Evolutionary conservation across 257 asterid genomes (phyloP).

Genomic region (Nicotiana noctiflora): DNA sequence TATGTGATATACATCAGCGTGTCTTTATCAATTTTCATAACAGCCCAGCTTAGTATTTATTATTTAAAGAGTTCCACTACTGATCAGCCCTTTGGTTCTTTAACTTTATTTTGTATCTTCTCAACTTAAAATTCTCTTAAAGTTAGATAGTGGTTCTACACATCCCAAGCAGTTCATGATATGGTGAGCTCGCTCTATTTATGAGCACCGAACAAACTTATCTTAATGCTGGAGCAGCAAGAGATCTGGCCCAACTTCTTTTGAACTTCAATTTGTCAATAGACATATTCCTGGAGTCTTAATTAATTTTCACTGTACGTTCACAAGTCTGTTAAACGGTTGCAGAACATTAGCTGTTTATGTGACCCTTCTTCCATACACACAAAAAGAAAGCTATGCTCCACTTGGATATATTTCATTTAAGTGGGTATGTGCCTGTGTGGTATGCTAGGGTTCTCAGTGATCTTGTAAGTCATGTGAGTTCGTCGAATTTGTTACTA

Average conservation of each 20-base stretch:
- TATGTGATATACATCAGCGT: background rate
- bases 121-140: background rate
- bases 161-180: conserved; percentile 1
- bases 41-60: too few relatives aligned
- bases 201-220: background rate
- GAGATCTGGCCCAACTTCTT: background rate
- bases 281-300: background rate
- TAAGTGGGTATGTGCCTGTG: background rate
- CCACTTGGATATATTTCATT: background rate
- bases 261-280: background rate
- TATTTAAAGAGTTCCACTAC: too few relatives aligned
- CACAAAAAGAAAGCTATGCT: background rate
- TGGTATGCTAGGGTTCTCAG: background rate
- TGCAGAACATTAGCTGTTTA: background rate
- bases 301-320: background rate
- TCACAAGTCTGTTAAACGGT: background rate
- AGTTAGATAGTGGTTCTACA: background rate
- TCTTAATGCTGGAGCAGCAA: background rate
- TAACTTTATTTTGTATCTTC: conserved; percentile 1
- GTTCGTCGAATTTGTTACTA: background rate
- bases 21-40: background rate
- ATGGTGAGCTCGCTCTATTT: background rate
- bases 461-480: background rate
- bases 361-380: background rate
- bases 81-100: background rate